phyloP scores from a whole-genome alignment of 75 land plant genomes.

The Isoetes taiwanensis region DNA sequence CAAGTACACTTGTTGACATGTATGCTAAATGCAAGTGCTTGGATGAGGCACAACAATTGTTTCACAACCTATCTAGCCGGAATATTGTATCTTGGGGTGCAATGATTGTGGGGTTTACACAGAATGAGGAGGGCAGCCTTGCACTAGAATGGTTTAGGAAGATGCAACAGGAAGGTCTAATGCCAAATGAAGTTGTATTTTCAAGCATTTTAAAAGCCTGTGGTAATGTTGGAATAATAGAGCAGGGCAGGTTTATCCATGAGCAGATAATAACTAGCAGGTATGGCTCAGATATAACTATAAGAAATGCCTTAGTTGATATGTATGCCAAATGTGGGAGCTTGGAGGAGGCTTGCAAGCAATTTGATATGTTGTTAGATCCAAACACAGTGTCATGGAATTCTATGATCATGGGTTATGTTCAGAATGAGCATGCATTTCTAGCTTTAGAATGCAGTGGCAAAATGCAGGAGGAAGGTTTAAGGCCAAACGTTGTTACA shows the following conservation, averaged over 20 bases:
- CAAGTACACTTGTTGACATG: slow-evolving; percentile 12
- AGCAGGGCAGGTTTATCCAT: slow-evolving; percentile 48
- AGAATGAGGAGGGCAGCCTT: slow-evolving; percentile 30
- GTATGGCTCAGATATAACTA: too few relatives aligned
- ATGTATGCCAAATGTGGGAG: too few relatives aligned
- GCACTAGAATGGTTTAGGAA: slow-evolving; percentile 33
- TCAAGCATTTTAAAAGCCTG: slow-evolving; percentile 50
- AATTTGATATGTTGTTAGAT: neutral
- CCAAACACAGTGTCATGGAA: neutral
- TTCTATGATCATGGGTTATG: neutral
- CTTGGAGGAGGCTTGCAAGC: neutral
- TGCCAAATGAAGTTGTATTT: slow-evolving; percentile 47
- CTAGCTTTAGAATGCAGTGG: neutral
- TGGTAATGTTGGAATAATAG: slow-evolving; percentile 35
- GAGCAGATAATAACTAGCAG: slow-evolving; percentile 44
- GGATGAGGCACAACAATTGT: too few relatives aligned
- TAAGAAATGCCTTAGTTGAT: too few relatives aligned
- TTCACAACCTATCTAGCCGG: too few relatives aligned
- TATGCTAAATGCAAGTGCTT: too few relatives aligned
- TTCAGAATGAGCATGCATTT: neutral
- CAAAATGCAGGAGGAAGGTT: neutral
- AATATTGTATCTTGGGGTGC: slow-evolving; percentile 47
- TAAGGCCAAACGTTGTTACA: neutral
- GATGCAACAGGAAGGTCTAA: slow-evolving; percentile 32
- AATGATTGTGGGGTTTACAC: slow-evolving; percentile 48